Conservation (phyloP, 140 eudicot genomes). For the Oenanthe javanica region DNA sequence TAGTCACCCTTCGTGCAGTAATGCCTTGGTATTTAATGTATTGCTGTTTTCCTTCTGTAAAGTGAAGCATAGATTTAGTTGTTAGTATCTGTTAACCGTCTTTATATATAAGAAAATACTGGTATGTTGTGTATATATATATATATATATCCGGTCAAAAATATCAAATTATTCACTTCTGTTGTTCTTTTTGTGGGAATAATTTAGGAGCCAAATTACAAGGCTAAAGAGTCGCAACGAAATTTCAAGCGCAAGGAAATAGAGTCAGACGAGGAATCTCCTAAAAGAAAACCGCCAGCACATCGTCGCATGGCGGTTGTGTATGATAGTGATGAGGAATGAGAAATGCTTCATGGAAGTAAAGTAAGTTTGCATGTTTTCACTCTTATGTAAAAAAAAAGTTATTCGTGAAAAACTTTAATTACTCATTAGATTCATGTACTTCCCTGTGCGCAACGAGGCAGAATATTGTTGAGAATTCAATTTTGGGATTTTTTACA, state of each 20-base stretch:
- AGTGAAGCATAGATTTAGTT: neutral
- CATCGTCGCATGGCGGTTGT: constrained; percentile 84
- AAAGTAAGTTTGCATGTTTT: constrained; percentile 8
- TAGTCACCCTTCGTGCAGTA: neutral
- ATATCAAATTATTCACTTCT: too few species aligned
- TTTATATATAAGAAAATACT: neutral
- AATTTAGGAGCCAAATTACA: constrained; percentile 71
- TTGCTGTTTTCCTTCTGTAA: neutral
- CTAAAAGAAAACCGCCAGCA: constrained; percentile 56
- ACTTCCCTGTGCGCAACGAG: neutral
- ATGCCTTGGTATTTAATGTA: neutral
- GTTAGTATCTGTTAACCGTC: neutral
- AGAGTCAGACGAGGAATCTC: constrained; percentile 90
- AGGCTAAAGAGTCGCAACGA: constrained; percentile 45
- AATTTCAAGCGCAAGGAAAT: constrained; percentile 68
- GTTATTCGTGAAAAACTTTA: neutral
- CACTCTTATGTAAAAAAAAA: too few species aligned
- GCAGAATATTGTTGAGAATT: neutral
- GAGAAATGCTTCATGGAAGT: constrained; percentile 4
- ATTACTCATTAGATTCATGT: neutral
- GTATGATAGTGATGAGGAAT: constrained; percentile 86
- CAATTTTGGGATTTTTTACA: neutral
- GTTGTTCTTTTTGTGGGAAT: neutral
- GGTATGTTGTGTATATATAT: neutral
- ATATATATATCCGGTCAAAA: too few species aligned